These are phyloP conservation scores for Rosa persica DNA, from an alignment of 306 rosid genomes.

Conservation along the genomic window DNA sequence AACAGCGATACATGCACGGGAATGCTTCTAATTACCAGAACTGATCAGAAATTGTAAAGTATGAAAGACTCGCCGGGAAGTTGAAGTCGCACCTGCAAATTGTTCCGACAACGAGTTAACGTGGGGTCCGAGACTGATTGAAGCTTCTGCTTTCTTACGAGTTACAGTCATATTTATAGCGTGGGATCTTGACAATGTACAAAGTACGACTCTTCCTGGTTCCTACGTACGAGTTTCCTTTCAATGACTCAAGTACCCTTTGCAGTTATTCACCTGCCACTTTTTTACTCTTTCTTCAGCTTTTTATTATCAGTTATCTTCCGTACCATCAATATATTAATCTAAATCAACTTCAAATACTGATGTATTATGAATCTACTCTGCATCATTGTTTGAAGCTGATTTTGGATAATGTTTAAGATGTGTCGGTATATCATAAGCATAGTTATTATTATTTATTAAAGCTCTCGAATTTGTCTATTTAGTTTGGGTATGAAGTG, in stretches of 20 bases:
- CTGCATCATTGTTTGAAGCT: background rate
- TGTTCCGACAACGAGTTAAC: background rate
- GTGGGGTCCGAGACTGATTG: background rate
- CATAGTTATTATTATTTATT: no score
- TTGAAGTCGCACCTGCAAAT: background rate
- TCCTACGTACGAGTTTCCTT: background rate
- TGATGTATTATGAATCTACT: background rate
- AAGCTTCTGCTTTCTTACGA: background rate
- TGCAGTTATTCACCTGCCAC: background rate
- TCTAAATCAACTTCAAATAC: no score
- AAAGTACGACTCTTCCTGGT: background rate
- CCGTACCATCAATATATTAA: no score
- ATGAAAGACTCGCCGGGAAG: background rate
- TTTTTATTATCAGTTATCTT: no score
- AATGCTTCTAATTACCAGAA: background rate
- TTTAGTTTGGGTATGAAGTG: no score
- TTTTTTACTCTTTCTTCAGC: no score
- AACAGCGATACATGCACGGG: background rate
- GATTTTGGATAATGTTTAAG: background rate
- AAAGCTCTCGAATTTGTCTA: no score
- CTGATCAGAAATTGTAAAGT: background rate
- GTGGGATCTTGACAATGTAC: background rate
- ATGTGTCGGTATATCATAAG: background rate
- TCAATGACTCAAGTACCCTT: background rate
- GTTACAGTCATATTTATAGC: background rate